Evolutionary conservation across 345 rosid species (phyloP).

Genomic region (Salix caprea): DNA sequence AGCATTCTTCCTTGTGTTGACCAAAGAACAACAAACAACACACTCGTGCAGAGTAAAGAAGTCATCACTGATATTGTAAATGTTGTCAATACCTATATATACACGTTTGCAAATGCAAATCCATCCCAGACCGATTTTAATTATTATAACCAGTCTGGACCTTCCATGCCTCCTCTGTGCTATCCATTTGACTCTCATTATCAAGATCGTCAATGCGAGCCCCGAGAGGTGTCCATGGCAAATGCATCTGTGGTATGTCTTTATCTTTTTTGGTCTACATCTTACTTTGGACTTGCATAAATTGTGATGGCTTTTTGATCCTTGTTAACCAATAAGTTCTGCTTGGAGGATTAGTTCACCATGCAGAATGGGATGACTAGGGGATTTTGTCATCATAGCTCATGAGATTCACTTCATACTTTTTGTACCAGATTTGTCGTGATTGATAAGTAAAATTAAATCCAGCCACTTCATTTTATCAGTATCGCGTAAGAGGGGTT

Average conservation of each 20-base stretch:
- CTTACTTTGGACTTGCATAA: not conserved
- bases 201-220: conserved; percentile 54
- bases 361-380: too few relatives aligned
- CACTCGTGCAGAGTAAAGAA: conserved; percentile 84
- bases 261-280: not conserved
- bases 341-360: not conserved
- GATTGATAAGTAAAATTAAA: too few relatives aligned
- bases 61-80: conserved; percentile 74
- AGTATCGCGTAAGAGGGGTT: too few relatives aligned
- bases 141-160: conserved; percentile 85
- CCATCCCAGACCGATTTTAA: conserved; percentile 47
- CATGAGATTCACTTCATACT: too few relatives aligned
- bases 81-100: conserved; percentile 76
- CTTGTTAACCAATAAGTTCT: not conserved
- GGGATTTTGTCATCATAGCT: not conserved
- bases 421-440: too few relatives aligned
- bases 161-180: conserved; percentile 84
- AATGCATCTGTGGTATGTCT: conserved; percentile 74
- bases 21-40: conserved; percentile 74
- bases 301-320: not conserved
- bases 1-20: conserved; percentile 95
- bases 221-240: conserved; percentile 64
- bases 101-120: conserved; percentile 68
- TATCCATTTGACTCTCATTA: conserved; percentile 61
- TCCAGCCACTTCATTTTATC: too few relatives aligned